These are phyloP conservation scores for Sphaerostilbella broomeana DNA, from an alignment of 2,329 filamentous ascomycete genomes.

Conservation along the genomic window DNA sequence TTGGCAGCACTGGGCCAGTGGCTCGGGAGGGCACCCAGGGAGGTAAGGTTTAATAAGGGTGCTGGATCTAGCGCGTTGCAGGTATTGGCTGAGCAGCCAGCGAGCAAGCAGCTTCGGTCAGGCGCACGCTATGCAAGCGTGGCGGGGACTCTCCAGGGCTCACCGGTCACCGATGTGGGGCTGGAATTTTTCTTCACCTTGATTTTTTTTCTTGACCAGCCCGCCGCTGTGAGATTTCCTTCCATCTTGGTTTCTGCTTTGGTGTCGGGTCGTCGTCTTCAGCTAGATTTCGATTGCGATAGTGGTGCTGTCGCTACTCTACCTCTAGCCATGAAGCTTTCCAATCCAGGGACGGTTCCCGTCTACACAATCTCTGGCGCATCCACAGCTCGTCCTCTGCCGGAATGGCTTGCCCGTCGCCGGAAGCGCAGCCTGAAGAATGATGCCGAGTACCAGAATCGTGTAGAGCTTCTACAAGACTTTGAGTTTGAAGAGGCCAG, in stretches of 20 bases:
- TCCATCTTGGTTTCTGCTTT: not conserved
- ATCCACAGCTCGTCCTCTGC: constrained; percentile 77
- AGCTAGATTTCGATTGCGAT: not conserved
- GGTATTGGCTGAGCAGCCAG: constrained; percentile 14
- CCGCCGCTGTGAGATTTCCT: not conserved
- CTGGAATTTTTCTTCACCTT: constrained; percentile 15
- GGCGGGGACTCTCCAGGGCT: constrained; percentile 8
- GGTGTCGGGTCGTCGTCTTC: not conserved
- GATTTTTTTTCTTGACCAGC: constrained; percentile 12
- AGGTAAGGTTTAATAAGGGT: constrained; percentile 12
- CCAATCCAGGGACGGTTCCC: constrained; percentile 73
- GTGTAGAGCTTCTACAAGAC: constrained; percentile 91
- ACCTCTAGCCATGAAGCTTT: constrained; percentile 62
- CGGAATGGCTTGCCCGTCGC: constrained; percentile 89
- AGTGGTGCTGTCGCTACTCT: not conserved
- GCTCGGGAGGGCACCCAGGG: constrained; percentile 10
- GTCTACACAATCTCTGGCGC: constrained; percentile 95
- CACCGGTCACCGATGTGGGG: constrained; percentile 13
- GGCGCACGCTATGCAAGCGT: constrained; percentile 10
- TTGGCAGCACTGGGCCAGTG: constrained; percentile 9
- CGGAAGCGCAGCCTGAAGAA: constrained; percentile 88
- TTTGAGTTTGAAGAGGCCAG: constrained; percentile 98
- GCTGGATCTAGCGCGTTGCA: constrained; percentile 14
- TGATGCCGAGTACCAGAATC: constrained; percentile 86
- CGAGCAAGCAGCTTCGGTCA: constrained; percentile 12